Percentiles rank a stretch among this genome's conserved stretches.
These are phyloP conservation scores for Quambalaria eucalypti DNA, from an alignment of 1,284 basidiomycete species.

Conservation along the genomic window DNA sequence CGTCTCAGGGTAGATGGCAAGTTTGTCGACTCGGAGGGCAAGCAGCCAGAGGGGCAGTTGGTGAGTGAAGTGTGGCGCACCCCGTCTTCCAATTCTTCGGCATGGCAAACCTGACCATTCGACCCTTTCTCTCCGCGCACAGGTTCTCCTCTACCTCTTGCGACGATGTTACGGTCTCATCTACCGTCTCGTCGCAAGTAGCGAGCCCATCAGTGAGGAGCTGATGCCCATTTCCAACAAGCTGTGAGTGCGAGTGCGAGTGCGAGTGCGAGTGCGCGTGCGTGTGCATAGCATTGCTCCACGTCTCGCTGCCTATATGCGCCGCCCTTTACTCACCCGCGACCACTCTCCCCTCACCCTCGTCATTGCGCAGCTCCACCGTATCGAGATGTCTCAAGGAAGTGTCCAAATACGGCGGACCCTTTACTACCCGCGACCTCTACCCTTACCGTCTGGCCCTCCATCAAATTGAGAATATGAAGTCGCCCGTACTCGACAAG, in stretches of 20 bases:
- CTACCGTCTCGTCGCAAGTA: slow-evolving; percentile 87
- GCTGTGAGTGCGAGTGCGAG: slow-evolving; percentile 42
- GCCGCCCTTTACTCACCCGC: not conserved
- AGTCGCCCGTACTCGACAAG: slow-evolving; percentile 76
- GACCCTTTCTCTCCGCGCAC: slow-evolving; percentile 6
- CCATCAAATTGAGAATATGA: slow-evolving; percentile 86
- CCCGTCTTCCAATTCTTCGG: slow-evolving; percentile 13
- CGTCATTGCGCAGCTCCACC: slow-evolving; percentile 20
- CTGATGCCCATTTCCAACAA: slow-evolving; percentile 78
- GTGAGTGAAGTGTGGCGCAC: slow-evolving; percentile 49
- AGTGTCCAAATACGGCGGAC: slow-evolving; percentile 90
- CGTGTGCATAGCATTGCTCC: too few species aligned
- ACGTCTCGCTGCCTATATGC: not conserved
- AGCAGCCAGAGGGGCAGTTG: slow-evolving; percentile 80
- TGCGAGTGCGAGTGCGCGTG: too few species aligned
- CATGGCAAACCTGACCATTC: not conserved
- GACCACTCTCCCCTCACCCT: not conserved
- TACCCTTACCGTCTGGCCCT: slow-evolving; percentile 95
- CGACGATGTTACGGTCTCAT: slow-evolving; percentile 93
- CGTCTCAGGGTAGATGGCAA: slow-evolving; percentile 93
- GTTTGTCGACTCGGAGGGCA: slow-evolving; percentile 88
- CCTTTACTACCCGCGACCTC: slow-evolving; percentile 86
- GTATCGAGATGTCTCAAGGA: slow-evolving; percentile 79
- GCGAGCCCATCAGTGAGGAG: slow-evolving; percentile 96
- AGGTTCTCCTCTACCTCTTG: slow-evolving; percentile 86